Percentiles rank a stretch among this genome's conserved stretches.
Evolutionary conservation across 768 basidiomycete genomes (phyloP).

Genomic region (Lyophyllum decastes): DNA sequence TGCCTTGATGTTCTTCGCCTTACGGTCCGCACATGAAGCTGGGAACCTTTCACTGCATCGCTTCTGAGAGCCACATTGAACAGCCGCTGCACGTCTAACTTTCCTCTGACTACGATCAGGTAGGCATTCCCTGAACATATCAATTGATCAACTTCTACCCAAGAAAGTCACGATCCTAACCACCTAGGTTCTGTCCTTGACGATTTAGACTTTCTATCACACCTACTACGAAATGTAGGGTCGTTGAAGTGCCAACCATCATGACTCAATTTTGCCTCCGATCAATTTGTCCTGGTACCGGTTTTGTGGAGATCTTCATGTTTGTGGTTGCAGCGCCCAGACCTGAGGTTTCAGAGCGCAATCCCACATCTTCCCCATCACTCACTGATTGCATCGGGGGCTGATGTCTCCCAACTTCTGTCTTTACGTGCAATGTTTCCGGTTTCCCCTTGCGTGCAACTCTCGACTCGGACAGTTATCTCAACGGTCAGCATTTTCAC

Average conservation of each 20-base stretch:
- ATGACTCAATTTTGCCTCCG: not conserved
- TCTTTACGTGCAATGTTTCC: too few species aligned
- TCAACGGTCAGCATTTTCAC: too few species aligned
- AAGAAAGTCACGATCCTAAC: not conserved
- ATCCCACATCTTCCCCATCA: too few species aligned
- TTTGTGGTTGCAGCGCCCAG: too few species aligned
- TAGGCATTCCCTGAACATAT: not conserved
- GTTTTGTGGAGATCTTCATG: not conserved
- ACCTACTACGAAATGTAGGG: not conserved
- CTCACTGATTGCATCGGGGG: too few species aligned
- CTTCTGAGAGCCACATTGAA: not conserved
- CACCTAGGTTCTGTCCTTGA: not conserved
- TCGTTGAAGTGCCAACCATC: not conserved
- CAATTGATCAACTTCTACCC: not conserved
- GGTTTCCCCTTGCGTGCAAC: too few species aligned
- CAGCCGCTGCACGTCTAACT: not conserved
- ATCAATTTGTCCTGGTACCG: not conserved
- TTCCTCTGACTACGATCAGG: not conserved
- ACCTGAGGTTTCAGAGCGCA: too few species aligned
- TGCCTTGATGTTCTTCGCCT: not conserved
- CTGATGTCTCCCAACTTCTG: too few species aligned
- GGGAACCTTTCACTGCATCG: not conserved
- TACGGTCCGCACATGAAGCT: too few species aligned
- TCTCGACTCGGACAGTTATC: too few species aligned
- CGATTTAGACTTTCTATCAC: not conserved